Evolutionary conservation across 768 basidiomycete genomes (phyloP), one percentile per base, ranked within the genome.

Genomic region (Russula earlei): DNA sequence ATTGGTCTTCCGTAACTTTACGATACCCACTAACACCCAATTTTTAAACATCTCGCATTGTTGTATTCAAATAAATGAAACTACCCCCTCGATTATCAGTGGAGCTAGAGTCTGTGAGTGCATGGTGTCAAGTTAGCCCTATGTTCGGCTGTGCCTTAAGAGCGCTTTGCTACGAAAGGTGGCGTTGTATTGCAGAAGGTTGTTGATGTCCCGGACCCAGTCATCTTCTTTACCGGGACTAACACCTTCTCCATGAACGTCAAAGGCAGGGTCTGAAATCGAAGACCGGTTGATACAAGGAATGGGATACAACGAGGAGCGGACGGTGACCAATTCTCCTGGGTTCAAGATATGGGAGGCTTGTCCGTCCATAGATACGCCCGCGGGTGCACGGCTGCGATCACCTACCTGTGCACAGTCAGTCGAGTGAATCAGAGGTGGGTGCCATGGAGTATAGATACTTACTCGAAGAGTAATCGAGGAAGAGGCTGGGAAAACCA

Each of bases 201-300:
- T 92, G 69, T 95, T 95, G 70, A 96, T 96, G 66, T 96, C 93
- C 53, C 89, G 77, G n/a, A 94, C 91, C 93, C 93, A 96, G 64
- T 92, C 91, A 66, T 91, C 89, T 63, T 90, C 88, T 65, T 86
- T 88, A 11, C 88, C 85, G 25, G 83, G 86, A 9, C 79, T 79
- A 24, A 81, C 87, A 25, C 86, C 86, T 69, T 86, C 84, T 47
- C 72, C 75, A 22, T 63, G 62, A n/a, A 54, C 51, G 56, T 72
- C 72, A 42, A 75, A 68, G 20, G 65, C 71, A 3, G 70, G 69
- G 47, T 83, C 80, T 4, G 80, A 76, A 56, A 87, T 86, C 2
- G 87, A 89, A 20, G 87, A 89, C 20, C 89, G 77, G 61, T 88
- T 92, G 66, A 96, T 88, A 68, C 93, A 97, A 0, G 94, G 94